A percentile compares a stretch with the other conserved stretches of the same genome.
phyloP scores from a whole-genome alignment of 2,329 filamentous ascomycete genomes.

The Dothideomycetes sp. region DNA sequence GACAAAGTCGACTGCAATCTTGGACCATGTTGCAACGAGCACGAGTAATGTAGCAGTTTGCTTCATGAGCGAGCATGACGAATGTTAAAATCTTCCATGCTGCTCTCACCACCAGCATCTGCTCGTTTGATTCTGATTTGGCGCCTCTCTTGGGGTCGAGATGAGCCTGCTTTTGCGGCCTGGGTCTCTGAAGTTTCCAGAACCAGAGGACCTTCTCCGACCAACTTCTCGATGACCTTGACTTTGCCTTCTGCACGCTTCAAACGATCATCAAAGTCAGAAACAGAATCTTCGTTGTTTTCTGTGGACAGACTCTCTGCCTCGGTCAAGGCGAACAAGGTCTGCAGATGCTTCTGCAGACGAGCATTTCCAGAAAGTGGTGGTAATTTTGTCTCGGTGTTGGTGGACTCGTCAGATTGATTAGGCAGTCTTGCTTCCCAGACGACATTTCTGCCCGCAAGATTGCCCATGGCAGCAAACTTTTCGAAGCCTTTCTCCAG shows the following conservation, averaged over 20 bases:
- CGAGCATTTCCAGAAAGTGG: conserved; percentile 49
- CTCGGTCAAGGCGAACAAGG: conserved; percentile 69
- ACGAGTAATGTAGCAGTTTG: no score
- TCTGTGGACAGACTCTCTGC: conserved; percentile 65
- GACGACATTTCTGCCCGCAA: conserved; percentile 71
- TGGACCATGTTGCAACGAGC: no score
- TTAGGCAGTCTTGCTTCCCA: conserved; percentile 60
- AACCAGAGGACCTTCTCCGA: conserved; percentile 35
- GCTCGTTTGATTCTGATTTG: conserved; percentile 18
- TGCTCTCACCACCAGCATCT: conserved; percentile 14
- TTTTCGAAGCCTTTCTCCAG: conserved; percentile 92
- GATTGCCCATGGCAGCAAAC: conserved; percentile 67
- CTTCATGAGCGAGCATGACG: conserved; percentile 14
- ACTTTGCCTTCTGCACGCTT: conserved; percentile 75
- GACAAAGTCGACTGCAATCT: no score
- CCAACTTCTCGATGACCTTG: conserved; percentile 71
- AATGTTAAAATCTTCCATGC: conserved; percentile 31
- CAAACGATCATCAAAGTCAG: conserved; percentile 81
- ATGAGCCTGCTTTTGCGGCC: neutral
- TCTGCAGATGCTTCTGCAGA: conserved; percentile 65
- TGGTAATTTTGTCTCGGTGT: conserved; percentile 29
- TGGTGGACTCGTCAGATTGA: conserved; percentile 1
- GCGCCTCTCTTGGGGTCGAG: conserved; percentile 8
- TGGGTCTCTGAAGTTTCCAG: conserved; percentile 1
- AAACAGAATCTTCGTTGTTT: conserved; percentile 82